A percentile compares a stretch with the other conserved stretches of the same genome.
Evolutionary conservation across 2,329 filamentous ascomycete species (phyloP).

Genomic region (Colletotrichum acutatum): DNA sequence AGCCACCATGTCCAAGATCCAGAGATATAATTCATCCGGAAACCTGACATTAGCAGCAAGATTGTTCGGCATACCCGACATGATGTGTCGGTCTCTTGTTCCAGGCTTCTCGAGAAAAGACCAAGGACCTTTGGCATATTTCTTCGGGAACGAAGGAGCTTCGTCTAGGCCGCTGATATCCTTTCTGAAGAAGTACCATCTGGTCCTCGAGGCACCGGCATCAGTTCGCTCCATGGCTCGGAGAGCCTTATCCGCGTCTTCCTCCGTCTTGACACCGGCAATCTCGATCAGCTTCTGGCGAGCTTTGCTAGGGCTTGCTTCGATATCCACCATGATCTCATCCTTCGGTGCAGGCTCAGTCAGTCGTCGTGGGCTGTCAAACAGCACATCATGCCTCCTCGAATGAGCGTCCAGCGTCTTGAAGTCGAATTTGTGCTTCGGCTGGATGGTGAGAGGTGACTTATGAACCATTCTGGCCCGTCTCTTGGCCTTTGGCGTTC

Average conservation of each 20-base stretch:
- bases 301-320: constrained; percentile 27
- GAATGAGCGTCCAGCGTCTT: constrained; percentile 70
- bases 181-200: constrained; percentile 64
- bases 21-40: constrained; percentile 73
- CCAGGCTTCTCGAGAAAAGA: constrained; percentile 58
- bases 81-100: constrained; percentile 67
- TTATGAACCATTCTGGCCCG: constrained; percentile 51
- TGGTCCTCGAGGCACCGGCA: constrained; percentile 44
- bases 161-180: constrained; percentile 40
- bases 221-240: constrained; percentile 64
- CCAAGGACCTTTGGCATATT: constrained; percentile 55
- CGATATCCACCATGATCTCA: constrained; percentile 38
- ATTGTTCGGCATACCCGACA: constrained; percentile 70
- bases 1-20: constrained; percentile 72
- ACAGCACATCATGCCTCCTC: constrained; percentile 67
- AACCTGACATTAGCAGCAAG: constrained; percentile 53
- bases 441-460: constrained; percentile 62
- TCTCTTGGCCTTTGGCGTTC: constrained; percentile 61
- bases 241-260: constrained; percentile 57
- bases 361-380: constrained; percentile 63
- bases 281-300: constrained; percentile 36
- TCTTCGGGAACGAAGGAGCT: constrained; percentile 50
- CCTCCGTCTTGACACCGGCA: constrained; percentile 46
- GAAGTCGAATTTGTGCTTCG: constrained; percentile 72
- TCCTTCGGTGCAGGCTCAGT: constrained; percentile 48